Evolutionary conservation across 192 early-diverging fungal genomes (phyloP).

Genomic region (Coemansia sp.): DNA sequence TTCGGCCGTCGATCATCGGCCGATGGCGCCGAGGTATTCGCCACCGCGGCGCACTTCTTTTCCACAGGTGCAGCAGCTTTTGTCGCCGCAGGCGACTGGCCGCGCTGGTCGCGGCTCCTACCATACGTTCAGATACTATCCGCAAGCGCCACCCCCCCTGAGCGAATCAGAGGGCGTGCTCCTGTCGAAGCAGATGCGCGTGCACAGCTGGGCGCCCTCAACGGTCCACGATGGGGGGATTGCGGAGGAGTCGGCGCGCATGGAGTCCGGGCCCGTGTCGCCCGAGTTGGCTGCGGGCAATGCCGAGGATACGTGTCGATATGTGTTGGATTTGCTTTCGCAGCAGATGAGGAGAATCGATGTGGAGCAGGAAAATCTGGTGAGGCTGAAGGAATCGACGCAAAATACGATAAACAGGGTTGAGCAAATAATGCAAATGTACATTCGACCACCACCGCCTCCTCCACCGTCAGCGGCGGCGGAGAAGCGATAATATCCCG

Average conservation of each 20-base stretch:
- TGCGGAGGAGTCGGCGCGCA: neutral
- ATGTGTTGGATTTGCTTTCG: constrained; percentile 38
- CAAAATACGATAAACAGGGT: constrained; percentile 28
- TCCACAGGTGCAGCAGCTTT: constrained; percentile 22
- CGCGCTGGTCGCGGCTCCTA: neutral
- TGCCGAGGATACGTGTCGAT: constrained; percentile 28
- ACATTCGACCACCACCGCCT: constrained; percentile 14
- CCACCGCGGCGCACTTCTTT: constrained; percentile 38
- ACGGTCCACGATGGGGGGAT: neutral
- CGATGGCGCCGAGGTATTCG: constrained; percentile 3
- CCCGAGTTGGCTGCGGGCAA: neutral
- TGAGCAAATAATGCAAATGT: constrained; percentile 29
- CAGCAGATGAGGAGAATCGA: constrained; percentile 36
- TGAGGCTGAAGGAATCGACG: constrained; percentile 29
- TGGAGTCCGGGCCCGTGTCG: neutral
- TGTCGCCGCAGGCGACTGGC: neutral
- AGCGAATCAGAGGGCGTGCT: neutral
- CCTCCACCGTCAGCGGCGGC: neutral
- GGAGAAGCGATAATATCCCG: neutral
- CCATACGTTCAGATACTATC: neutral
- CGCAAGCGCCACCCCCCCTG: neutral
- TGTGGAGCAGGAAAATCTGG: constrained; percentile 34
- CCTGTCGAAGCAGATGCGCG: neutral
- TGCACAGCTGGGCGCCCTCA: constrained; percentile 4
- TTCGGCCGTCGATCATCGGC: neutral